Base-by-base conservation (phyloP, 768 basidiomycete genomes). In the Fomitopsis pulvina region DNA sequence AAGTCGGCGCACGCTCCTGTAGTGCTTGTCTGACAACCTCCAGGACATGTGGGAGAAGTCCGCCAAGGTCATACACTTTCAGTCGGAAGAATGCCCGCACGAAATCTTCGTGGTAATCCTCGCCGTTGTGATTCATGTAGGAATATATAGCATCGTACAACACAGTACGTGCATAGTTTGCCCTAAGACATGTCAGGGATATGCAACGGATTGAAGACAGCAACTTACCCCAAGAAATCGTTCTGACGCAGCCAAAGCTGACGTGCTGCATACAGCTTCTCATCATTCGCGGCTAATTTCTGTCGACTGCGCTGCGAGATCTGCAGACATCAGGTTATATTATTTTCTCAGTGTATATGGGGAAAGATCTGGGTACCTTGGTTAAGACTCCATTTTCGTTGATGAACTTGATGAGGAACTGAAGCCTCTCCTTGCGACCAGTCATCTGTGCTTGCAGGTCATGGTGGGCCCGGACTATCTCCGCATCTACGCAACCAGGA, bases 341-440 rank as follows among this genome's bases (percentile, higher is more conserved):
- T 37, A 3, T 28, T n/a, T 3, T 9, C 16, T 38, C 10, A 30
- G 25, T 9, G 24, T 18, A 40, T 38, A 3, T 21, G 8, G 34
- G 22, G n/a, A n/a, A 21, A 21, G 21, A 10, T 4, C 4, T 22
- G 34, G 34, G 4, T 9, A 87, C 92, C 75, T 88, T 91, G 32
- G 70, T 71, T 29, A 94, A 70, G 4, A 85, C 84, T 0, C 78
- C 83, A 63, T 95, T 95, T 46, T 89, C 84, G 40, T 92, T 88
- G 59, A 96, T 87, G 63, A 92, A 95, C 22, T 75, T 76, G 56
- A 95, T 88, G n/a, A 97, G 73, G 76, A 88, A 91, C 47, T 80
- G 81, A 25, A 94, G 69, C 30, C 89, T 72, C 48, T 85, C 81
- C 60, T 85, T 85, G 25, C 90, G 78, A 34, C 80, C 81, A 4